Evolutionary conservation across 2,329 filamentous ascomycete genomes (phyloP).

Genomic region (Beauveria asiatica): DNA sequence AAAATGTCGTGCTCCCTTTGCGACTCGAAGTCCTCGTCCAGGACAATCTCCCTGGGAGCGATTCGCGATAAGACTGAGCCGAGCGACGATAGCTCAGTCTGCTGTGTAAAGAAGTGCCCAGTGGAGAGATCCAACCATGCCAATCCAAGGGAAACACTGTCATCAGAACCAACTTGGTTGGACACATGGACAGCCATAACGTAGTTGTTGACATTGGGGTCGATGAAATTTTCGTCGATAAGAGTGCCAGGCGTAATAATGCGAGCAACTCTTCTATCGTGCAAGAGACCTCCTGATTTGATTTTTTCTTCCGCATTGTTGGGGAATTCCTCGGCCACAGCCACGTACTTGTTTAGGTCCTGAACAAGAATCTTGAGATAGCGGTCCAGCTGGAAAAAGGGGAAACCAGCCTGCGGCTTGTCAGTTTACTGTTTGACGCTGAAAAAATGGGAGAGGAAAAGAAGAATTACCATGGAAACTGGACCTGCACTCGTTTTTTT

Average conservation of each 20-base stretch:
- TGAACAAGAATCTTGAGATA: constrained; percentile 90
- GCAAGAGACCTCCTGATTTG: constrained; percentile 70
- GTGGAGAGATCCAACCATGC: constrained; percentile 95
- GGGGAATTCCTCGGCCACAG: constrained; percentile 86
- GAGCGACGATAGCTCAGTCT: constrained; percentile 59
- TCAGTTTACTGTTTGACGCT: not conserved
- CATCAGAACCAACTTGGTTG: not conserved
- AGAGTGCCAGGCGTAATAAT: constrained; percentile 91
- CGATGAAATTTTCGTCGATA: constrained; percentile 96
- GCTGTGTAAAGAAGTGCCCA: constrained; percentile 85
- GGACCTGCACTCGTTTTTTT: constrained; percentile 72
- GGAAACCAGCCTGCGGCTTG: constrained; percentile 68
- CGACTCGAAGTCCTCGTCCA: constrained; percentile 56
- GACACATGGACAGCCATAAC: constrained; percentile 67
- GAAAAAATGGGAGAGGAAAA: constrained; percentile 8
- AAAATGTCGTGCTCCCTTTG: constrained; percentile 54
- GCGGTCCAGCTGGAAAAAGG: constrained; percentile 83
- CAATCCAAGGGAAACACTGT: constrained; percentile 51
- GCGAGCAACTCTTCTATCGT: constrained; percentile 75
- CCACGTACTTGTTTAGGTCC: constrained; percentile 83
- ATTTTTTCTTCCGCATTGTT: constrained; percentile 61
- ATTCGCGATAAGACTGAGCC: constrained; percentile 78
- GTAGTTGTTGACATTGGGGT: constrained; percentile 89
- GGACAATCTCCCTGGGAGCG: constrained; percentile 73
- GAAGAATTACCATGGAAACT: constrained; percentile 67